Base-by-base conservation (phyloP, 208 protist genomes). In the Crithidia sp. region DNA sequence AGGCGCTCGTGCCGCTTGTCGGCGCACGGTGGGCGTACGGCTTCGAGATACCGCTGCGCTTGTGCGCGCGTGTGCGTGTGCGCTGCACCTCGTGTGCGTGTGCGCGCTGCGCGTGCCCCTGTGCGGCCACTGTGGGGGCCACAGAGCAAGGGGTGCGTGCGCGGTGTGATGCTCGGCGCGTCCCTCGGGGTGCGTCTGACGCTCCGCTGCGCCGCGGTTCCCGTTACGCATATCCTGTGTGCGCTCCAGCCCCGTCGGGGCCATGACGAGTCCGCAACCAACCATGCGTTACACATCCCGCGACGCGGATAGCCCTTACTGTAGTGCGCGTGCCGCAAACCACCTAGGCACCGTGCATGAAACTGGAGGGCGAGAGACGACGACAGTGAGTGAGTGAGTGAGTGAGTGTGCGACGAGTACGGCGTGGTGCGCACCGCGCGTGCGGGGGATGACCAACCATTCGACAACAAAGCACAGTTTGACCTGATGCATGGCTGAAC, bases 171-270 rank as follows among this genome's bases (percentile, higher is more conserved):
- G 65, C 65, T 71, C 65, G 67, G 67, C 45, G 67, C 45, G 67
- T 44, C 55, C 12, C 67, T 28, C 28, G 28, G 67, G 55, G 53
- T 53, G 65, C 37, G 65, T 40, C 65, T 71, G 65, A 71, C 65
- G 65, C 65, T 57, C 65, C 65, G 65, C 65, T 41, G 44, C 65
- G 65, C 65, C 65, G 65, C 65, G 28, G 53, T 71, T 71, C 65
- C 67, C 67, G 57, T 47, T 73, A 73, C 67, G 67, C 67, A 73
- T 73, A 73, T 73, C 67, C 67, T 73, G 67, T 73, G 67, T 73
- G 67, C 67, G 67, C 67, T 73, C 67, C 67, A 73, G 67, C 67
- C 58, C 67, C 67, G 67, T 73, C 67, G 67, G 67, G 67, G 67
- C 67, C 57, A 73, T 73, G 67, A 73, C 67, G 67, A 73, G 67